Percentiles rank a stretch among this genome's conserved stretches.
Conservation (phyloP, 2,329 filamentous ascomycete genomes). For the Penicillium occitanis region DNA sequence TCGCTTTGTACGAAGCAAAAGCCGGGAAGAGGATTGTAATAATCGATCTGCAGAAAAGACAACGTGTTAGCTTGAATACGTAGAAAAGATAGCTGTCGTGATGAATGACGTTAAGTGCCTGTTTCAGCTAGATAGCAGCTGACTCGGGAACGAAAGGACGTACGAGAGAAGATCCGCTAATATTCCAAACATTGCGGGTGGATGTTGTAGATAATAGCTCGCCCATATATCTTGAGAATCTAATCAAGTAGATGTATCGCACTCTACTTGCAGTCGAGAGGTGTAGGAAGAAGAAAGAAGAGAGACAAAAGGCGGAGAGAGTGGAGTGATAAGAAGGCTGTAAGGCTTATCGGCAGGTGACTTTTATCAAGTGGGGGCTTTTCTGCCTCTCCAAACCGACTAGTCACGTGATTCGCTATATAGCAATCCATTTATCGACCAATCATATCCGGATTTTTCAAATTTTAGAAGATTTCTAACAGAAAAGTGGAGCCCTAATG, state of each 20-base stretch:
- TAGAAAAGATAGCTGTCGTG: neutral
- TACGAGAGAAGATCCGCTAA: slow-evolving; percentile 71
- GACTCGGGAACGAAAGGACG: slow-evolving; percentile 36
- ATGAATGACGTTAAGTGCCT: slow-evolving; percentile 1
- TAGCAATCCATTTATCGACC: too few species aligned
- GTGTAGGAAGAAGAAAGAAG: slow-evolving; percentile 4
- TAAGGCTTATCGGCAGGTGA: slow-evolving; percentile 12
- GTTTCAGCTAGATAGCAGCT: neutral
- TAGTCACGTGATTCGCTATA: too few species aligned
- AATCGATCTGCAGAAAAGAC: slow-evolving; percentile 61
- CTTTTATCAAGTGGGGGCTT: neutral
- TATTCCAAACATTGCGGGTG: slow-evolving; percentile 63
- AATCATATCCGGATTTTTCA: too few species aligned
- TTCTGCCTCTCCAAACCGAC: too few species aligned
- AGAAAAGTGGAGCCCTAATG: too few species aligned
- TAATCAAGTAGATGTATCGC: neutral
- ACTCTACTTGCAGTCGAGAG: neutral
- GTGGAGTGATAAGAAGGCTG: slow-evolving; percentile 8
- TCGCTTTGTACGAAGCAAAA: slow-evolving; percentile 96
- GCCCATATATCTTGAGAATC: neutral
- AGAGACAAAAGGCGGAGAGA: slow-evolving; percentile 7
- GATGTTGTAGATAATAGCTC: neutral
- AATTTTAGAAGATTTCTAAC: too few species aligned
- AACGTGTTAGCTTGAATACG: neutral
- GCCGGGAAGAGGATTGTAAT: slow-evolving; percentile 91